Evolutionary conservation across 257 asterid species (phyloP), one percentile per base, ranked within the genome.

Genomic region (Lavandula angustifolia): DNA sequence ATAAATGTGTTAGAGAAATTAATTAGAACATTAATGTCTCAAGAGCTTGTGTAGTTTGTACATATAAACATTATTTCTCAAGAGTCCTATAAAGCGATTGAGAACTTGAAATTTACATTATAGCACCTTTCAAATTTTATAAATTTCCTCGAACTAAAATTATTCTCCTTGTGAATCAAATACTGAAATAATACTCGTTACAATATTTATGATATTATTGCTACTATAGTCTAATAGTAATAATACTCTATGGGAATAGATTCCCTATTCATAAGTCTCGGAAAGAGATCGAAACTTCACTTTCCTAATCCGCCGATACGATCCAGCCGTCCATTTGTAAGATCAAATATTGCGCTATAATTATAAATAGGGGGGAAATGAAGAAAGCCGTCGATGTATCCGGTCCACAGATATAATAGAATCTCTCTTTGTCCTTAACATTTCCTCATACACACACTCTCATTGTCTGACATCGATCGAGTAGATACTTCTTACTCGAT

Each of bases 351-450:
- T 29, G n/a, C 47, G 31, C 9, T 13, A 5, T 13, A 69, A 80
- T 52, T 58, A 65, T 13, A 69, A 80, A 55, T 58, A 65, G 75
- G 87, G 83, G 87, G 82, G 94, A 81, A 77, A 54, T 29, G 75
- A 71, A 66, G 32, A 6, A 29, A 64, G 64, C 84, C 86, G 80
- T 79, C 31, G 61, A 75, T 76, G 63, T 49, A n/a, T 31, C 50
- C 69, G 51, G 31, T 57, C 68, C 17, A 9, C 44, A 13, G 6
- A 73, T 73, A 75, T 83, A 83, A 71, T 22, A 22, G 10, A 81
- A 38, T 9, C 59, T 48, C 63, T 22, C 71, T 44, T 1, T 69
- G 41, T 76, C 77, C 61, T 65, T 37, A 65, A 22, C 18, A 48
- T 55, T 37, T 46, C 5, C 58, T 46, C 75, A 38, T 76, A n/a